Evolutionary conservation across 2,329 filamentous ascomycete genomes (phyloP), one percentile per base, ranked within the genome.

Genomic region (Aspergillus fumigatiaffinis): DNA sequence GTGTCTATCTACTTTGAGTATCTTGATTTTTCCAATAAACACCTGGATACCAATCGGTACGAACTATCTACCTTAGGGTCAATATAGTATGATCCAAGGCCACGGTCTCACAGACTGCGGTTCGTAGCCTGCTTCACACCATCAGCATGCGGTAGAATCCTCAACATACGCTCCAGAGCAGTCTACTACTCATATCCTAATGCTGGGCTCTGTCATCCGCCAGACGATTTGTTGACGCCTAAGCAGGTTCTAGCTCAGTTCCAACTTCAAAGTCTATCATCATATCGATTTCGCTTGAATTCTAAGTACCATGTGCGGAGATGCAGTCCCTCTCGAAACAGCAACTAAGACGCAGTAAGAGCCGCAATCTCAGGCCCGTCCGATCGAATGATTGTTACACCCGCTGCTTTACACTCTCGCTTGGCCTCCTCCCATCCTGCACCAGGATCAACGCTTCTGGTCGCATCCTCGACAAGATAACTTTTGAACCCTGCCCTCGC

Each of bases 381-480:
- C 58, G 82, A 73, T 54, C 75, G 77, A 47, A 94, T 81, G 52
- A 94, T 77, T 49, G 69, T 75, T 35, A 93, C 86, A 0, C 89
- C 90, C 12, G 73, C 76, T 44, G 72, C 74, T 59, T 78, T 73
- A 60, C 94, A 78, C 52, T 84, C 83, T 54, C 67, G 66, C 66
- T 79, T 82, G 2, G 79, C 80, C 5, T 76, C 74, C 0, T 78
- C 78, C 89, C 88, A 91, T 35, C 70, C 73, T 21, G 59, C 68
- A 1, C 71, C 79, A 7, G 81, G 78, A 71, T 89, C 83, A 1
- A 97, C 91, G 4, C 90, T 83, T 71, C 81, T 86, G 4, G 89
- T 92, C 8, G 82, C 92, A 67, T 97, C 91, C 65, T 87, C 84
- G 3, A 97, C 79, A 25, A 97, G 82, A 72, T 82, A 90, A 3